These are phyloP conservation scores for Aspergillus steynii DNA, from an alignment of 495 filamentous ascomycete species.

Conservation along the genomic window DNA sequence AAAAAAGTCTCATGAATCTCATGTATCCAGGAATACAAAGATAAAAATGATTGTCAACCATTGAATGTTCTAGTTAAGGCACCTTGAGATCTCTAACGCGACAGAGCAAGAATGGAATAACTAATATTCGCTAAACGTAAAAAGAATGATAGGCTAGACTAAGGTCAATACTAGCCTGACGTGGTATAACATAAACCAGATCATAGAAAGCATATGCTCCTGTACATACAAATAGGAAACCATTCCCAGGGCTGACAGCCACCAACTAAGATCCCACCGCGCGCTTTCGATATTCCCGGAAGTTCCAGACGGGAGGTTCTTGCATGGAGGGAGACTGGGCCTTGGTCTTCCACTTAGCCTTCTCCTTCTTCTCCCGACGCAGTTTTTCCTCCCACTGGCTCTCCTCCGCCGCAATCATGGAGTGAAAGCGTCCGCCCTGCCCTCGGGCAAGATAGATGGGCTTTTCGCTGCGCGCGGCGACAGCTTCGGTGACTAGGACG, in stretches of 20 bases:
- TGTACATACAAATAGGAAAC: neutral
- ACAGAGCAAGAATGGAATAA: neutral
- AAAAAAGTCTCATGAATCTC: neutral
- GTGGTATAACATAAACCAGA: neutral
- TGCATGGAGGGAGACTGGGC: conserved; percentile 26
- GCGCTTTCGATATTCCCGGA: conserved; percentile 56
- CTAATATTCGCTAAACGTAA: neutral
- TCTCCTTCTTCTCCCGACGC: conserved; percentile 32
- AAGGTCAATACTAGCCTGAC: neutral
- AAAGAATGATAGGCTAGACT: neutral
- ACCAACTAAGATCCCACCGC: conserved; percentile 26
- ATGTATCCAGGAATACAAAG: neutral
- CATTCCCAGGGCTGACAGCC: neutral
- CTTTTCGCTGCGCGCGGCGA: conserved; percentile 62
- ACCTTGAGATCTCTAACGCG: neutral
- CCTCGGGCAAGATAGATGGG: conserved; percentile 64
- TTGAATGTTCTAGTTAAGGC: neutral
- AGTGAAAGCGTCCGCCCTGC: conserved; percentile 58
- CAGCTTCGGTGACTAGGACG: conserved; percentile 75
- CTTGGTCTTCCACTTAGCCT: conserved; percentile 28
- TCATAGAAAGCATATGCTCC: neutral
- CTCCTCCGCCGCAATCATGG: conserved; percentile 61
- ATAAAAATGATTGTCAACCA: neutral
- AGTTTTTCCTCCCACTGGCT: conserved; percentile 58
- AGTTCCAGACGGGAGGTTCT: conserved; percentile 36